These are phyloP conservation scores for Gracilaria caudata DNA, from an alignment of 23 red algal species.

Conservation along the genomic window DNA sequence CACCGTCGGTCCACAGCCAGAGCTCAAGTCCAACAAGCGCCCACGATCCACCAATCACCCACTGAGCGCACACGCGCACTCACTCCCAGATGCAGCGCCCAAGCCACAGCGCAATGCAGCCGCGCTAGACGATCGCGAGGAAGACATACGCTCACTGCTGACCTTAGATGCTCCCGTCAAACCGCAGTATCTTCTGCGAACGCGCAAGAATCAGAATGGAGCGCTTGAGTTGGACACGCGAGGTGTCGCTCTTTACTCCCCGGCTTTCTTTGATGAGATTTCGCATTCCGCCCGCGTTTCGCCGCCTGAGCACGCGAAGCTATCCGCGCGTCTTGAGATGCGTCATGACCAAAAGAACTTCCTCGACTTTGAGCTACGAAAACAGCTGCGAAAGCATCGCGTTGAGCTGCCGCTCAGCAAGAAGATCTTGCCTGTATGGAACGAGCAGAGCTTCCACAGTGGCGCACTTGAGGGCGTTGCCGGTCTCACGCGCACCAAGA, in stretches of 20 bases:
- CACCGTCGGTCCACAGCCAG: not conserved
- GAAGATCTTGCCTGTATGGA: not conserved
- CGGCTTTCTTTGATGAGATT: conserved; percentile 31
- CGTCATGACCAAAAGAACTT: conserved; percentile 39
- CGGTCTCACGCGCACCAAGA: not conserved
- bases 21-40: conserved; percentile 4
- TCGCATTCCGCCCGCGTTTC: not conserved
- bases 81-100: not conserved
- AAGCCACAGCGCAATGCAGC: not conserved
- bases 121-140: conserved; percentile 13
- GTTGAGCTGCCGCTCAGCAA: not conserved
- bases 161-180: conserved; percentile 41
- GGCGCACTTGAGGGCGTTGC: conserved; percentile 24
- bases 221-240: conserved; percentile 25
- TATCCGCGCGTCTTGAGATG: conserved; percentile 4
- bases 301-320: not conserved
- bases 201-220: conserved; percentile 2
- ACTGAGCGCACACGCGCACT: not conserved
- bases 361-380: conserved; percentile 49
- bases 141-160: not conserved
- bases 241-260: conserved; percentile 17
- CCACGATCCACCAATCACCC: not conserved
- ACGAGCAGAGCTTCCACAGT: not conserved
- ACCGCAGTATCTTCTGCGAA: conserved; percentile 40
- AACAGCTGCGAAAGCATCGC: conserved; percentile 34